Percentiles rank a stretch among this genome's conserved stretches.
Evolutionary conservation across 495 filamentous ascomycete species (phyloP).

Genomic region (Amniculicola lignicola): DNA sequence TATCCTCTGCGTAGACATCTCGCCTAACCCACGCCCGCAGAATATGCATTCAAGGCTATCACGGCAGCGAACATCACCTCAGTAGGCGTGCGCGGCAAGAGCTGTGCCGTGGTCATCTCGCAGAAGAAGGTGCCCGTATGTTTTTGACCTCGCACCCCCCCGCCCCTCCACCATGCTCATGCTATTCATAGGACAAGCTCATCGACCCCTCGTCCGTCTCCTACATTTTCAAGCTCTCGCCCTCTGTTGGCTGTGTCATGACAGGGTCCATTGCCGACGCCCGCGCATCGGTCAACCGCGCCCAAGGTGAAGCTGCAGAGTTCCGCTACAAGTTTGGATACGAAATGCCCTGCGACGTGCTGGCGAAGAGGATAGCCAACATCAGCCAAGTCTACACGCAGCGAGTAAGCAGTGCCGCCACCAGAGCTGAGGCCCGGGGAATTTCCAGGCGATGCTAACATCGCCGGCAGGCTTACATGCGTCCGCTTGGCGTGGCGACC

Average conservation of each 20-base stretch:
- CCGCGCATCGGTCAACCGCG: conserved; percentile 82
- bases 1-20: not conserved
- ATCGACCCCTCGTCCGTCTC: conserved; percentile 97
- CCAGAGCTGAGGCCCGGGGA: conserved; percentile 9
- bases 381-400: conserved; percentile 99
- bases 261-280: conserved; percentile 98
- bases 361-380: conserved; percentile 95
- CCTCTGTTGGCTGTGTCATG: conserved; percentile 96
- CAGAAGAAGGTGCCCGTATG: conserved; percentile 99
- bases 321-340: conserved; percentile 99
- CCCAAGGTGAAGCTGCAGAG: conserved; percentile 91
- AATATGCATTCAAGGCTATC: conserved; percentile 99
- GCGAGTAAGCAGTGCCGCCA: conserved; percentile 58
- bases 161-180: conserved; percentile 12
- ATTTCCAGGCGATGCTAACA: conserved; percentile 25
- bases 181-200: conserved; percentile 76
- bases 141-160: not conserved
- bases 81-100: conserved; percentile 90
- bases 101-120: conserved; percentile 93
- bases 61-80: conserved; percentile 98
- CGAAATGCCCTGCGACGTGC: conserved; percentile 97
- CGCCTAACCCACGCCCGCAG: conserved; percentile 46
- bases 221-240: conserved; percentile 94
- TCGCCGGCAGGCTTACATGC: conserved; percentile 84
- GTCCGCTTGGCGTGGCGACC: conserved; percentile 89